phyloP scores from a whole-genome alignment of 192 early-diverging fungal genomes.

The Helicostylum pulchrum region DNA sequence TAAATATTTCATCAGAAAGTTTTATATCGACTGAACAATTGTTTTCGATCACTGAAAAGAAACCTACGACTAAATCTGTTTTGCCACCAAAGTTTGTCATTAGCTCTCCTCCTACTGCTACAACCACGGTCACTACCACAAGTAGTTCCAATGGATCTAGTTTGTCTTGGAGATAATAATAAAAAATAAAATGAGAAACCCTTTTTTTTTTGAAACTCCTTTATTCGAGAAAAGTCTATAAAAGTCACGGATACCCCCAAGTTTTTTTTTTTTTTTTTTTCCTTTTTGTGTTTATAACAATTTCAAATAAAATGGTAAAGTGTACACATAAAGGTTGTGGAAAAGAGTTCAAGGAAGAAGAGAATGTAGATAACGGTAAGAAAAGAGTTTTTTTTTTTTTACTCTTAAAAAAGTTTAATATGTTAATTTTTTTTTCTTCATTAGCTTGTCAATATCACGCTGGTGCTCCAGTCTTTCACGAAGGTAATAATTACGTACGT shows the following conservation, averaged over 20 bases:
- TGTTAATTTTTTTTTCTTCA: neutral
- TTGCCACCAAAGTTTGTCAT: too few relatives aligned
- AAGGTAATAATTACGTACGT: conserved; percentile 54
- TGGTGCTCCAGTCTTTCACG: conserved; percentile 91
- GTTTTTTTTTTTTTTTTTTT: conserved; percentile 13
- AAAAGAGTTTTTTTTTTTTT: neutral
- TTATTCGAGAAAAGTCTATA: too few relatives aligned
- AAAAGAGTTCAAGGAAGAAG: conserved; percentile 71
- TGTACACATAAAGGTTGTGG: conserved; percentile 86
- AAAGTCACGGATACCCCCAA: too few relatives aligned
- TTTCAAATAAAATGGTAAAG: conserved; percentile 44
- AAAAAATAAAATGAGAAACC: too few relatives aligned
- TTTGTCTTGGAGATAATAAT: too few relatives aligned
- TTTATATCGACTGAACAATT: conserved; percentile 10
- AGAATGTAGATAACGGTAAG: conserved; percentile 62
- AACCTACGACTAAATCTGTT: too few relatives aligned
- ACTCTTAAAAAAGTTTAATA: too few relatives aligned
- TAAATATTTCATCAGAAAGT: conserved; percentile 6
- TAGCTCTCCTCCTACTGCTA: too few relatives aligned
- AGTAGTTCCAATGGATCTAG: too few relatives aligned
- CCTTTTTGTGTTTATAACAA: conserved; percentile 9
- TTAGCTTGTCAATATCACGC: conserved; percentile 84
- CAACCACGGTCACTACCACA: too few relatives aligned
- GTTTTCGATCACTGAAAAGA: neutral
- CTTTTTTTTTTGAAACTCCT: too few relatives aligned